Conservation (phyloP, 768 basidiomycete species). For the Pisolithus microcarpus region DNA sequence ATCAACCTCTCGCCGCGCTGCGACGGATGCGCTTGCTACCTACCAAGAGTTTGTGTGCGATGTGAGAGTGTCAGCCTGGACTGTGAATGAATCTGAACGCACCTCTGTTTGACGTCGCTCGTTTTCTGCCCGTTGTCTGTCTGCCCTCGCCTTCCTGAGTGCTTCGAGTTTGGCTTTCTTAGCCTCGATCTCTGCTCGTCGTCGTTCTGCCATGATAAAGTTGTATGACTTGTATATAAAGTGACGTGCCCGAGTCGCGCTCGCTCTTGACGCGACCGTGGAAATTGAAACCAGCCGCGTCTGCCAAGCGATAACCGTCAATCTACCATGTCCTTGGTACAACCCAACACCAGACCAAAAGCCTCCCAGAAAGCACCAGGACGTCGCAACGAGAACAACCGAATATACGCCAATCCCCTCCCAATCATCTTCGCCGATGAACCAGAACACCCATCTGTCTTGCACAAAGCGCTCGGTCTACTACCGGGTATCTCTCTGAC, state of each 20-base stretch:
- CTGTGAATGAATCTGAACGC: conserved; percentile 1
- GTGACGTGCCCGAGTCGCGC: neutral
- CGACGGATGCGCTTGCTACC: conserved; percentile 35
- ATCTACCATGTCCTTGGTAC: conserved; percentile 41
- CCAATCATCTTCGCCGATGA: conserved; percentile 46
- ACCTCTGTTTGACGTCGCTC: conserved; percentile 29
- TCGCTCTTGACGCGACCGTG: conserved; percentile 11
- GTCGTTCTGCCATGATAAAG: conserved; percentile 49
- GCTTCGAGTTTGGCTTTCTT: conserved; percentile 86
- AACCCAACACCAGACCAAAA: conserved; percentile 33
- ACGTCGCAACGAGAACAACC: conserved; percentile 56
- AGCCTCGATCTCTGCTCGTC: conserved; percentile 83
- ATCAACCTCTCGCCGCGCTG: conserved; percentile 53
- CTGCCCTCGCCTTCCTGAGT: conserved; percentile 68
- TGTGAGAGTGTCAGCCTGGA: neutral
- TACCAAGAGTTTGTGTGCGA: conserved; percentile 10
- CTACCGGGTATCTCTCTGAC: conserved; percentile 52
- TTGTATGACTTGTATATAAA: too few species aligned
- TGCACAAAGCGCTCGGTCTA: conserved; percentile 42
- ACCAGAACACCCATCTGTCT: conserved; percentile 33
- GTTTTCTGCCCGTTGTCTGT: conserved; percentile 52
- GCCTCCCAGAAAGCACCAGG: conserved; percentile 43
- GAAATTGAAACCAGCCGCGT: conserved; percentile 4
- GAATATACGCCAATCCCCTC: conserved; percentile 64
- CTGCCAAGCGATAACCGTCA: too few species aligned